Conservation (phyloP, 768 basidiomycete genomes). For the Kwoniella mangroviensis region DNA sequence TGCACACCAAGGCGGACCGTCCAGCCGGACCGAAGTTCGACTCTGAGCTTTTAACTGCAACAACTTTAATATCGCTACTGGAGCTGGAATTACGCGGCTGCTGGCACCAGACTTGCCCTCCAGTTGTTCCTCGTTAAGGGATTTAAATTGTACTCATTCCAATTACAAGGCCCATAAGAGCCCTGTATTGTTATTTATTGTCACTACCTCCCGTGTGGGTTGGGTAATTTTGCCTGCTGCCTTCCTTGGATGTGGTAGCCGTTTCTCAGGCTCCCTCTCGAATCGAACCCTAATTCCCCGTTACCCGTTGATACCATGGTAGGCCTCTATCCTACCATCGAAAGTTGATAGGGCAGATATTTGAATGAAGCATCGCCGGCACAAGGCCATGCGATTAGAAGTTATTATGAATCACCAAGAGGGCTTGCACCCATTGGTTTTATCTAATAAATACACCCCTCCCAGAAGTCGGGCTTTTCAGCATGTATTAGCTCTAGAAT, state of each 20-base stretch:
- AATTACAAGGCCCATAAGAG: constrained; percentile 61
- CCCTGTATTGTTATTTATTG: constrained; percentile 62
- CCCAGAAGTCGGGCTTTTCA: constrained; percentile 71
- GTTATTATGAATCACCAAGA: constrained; percentile 76
- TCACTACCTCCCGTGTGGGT: constrained; percentile 60
- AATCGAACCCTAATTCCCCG: constrained; percentile 57
- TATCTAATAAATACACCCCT: constrained; percentile 75
- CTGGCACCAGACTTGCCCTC: constrained; percentile 62
- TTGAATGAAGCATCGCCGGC: constrained; percentile 73
- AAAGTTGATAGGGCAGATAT: constrained; percentile 78
- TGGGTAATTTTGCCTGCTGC: constrained; percentile 23
- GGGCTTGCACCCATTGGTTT: constrained; percentile 61
- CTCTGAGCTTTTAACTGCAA: constrained; percentile 61
- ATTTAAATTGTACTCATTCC: constrained; percentile 63
- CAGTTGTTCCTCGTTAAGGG: constrained; percentile 62
- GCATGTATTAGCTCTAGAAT: constrained; percentile 79
- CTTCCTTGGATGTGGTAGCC: constrained; percentile 7
- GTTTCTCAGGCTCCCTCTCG: constrained; percentile 2
- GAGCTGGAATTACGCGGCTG: constrained; percentile 59
- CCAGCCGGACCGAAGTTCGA: constrained; percentile 62
- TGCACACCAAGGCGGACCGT: constrained; percentile 70
- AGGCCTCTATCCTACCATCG: constrained; percentile 75
- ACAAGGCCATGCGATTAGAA: constrained; percentile 74
- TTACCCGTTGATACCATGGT: constrained; percentile 79
- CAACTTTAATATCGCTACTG: constrained; percentile 61